Evolutionary conservation across 495 filamentous ascomycete genomes (phyloP), one percentile per base, ranked within the genome.

Genomic region (Schizothecium vesticola): DNA sequence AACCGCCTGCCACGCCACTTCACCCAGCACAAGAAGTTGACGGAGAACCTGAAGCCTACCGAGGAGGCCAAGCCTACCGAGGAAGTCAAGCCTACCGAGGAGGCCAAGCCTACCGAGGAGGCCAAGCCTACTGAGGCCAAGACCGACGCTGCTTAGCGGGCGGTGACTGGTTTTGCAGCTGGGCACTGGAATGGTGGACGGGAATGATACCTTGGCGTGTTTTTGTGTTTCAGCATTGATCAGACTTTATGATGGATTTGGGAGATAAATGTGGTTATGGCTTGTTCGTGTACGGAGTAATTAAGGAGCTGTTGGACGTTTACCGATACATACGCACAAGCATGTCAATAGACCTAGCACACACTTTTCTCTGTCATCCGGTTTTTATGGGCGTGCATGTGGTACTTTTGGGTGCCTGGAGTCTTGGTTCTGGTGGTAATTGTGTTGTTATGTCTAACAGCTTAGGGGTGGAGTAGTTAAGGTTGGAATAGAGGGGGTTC

Each of bases 1-100:
- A 85, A 84, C 61, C 85, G 84, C 56, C 76, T 95, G 57, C 82
- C 83, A 8, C 77, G 82, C 28, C 69, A 79, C 65, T 84, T 83
- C 59, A 83, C 82, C 0, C 65, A 80, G 70, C 65, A 62, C 9
- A 78, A 75, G 66, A 29, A 65, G 7, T 22, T 75, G 6, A 58
- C 71, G 3, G 71, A 70, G 10, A 58, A 75, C 16, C 26, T 43
- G 16, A 71, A 74, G 71, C 59, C 66, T 56, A 60, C 56, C n/a
- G 67, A 64, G n/a, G n/a, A n/a, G 8, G 66, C 43, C 9, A 23
- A 13, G 4, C 64, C 64, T 7, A 28, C 56, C 10, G 33, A 36
- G n/a, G n/a, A n/a, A 12, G 12, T 3, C 33, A 70, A 73, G 71
- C 59, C 66, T 43, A 8, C 19, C 1, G 43, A 51, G n/a, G n/a